Conservation (phyloP, 768 basidiomycete genomes). For the Leccinum disarticulatum region DNA sequence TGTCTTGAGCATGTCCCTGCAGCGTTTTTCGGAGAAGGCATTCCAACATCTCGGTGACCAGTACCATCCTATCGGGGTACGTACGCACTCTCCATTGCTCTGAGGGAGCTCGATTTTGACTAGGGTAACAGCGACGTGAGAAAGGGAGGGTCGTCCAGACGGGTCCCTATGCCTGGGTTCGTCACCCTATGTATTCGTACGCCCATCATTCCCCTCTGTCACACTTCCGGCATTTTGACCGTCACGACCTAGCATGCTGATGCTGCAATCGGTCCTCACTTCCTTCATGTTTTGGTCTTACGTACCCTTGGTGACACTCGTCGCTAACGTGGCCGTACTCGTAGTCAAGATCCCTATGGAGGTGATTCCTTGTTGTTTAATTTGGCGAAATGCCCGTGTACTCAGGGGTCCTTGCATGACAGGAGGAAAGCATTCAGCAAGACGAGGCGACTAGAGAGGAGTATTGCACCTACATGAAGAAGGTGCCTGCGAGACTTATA, state of each 20-base stretch:
- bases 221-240: background rate
- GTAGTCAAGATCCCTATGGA: constrained; percentile 11
- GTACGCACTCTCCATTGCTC: background rate
- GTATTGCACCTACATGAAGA: constrained; percentile 13
- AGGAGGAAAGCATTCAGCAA: constrained; percentile 10
- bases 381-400: no score
- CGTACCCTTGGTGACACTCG: constrained; percentile 1
- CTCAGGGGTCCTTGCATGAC: background rate
- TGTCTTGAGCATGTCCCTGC: background rate
- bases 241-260: background rate
- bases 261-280: background rate
- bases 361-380: background rate
- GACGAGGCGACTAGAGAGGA: constrained; percentile 8
- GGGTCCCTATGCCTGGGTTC: constrained; percentile 15
- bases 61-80: constrained; percentile 15
- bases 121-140: constrained; percentile 8
- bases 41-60: constrained; percentile 10
- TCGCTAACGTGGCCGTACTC: background rate
- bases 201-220: background rate
- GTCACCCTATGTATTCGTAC: constrained; percentile 15
- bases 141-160: constrained; percentile 13
- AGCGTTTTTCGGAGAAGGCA: background rate
- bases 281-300: constrained; percentile 13
- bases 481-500: constrained; percentile 13
- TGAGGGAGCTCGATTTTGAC: background rate